Conservation (phyloP, 768 basidiomycete genomes). For the Rubroboletus pulcherrimus region DNA sequence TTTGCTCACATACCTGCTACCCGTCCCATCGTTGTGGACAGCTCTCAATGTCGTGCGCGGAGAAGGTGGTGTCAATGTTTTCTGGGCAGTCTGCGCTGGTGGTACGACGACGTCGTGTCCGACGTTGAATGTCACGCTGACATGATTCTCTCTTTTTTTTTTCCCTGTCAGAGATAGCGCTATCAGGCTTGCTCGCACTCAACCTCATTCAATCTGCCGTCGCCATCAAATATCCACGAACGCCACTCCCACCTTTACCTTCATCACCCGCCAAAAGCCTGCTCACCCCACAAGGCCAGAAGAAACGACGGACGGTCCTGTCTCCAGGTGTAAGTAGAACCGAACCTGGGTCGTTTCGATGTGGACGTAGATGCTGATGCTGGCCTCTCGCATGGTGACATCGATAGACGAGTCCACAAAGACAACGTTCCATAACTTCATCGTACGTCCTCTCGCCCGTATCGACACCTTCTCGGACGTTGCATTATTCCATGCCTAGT, state of each 20-base stretch:
- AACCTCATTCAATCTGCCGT: slow-evolving; percentile 35
- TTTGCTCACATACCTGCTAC: slow-evolving; percentile 37
- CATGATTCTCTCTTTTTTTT: not conserved
- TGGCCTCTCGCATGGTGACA: not conserved
- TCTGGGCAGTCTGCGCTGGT: slow-evolving; percentile 27
- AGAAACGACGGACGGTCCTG: slow-evolving; percentile 26
- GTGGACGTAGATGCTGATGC: not conserved
- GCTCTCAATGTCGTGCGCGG: slow-evolving; percentile 31
- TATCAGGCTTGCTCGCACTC: slow-evolving; percentile 30
- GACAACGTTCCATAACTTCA: slow-evolving; percentile 27
- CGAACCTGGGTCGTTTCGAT: not conserved
- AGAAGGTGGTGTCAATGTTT: not conserved
- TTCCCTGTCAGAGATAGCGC: slow-evolving; percentile 25
- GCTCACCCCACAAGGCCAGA: slow-evolving; percentile 24
- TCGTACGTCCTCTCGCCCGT: slow-evolving; percentile 29
- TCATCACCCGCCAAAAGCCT: slow-evolving; percentile 21
- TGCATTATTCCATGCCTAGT: slow-evolving; percentile 34
- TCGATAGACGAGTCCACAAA: slow-evolving; percentile 25
- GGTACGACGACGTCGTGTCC: slow-evolving; percentile 23
- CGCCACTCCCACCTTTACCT: slow-evolving; percentile 26
- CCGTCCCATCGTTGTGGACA: slow-evolving; percentile 36
- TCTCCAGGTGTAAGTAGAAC: slow-evolving; percentile 22
- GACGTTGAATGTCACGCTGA: not conserved
- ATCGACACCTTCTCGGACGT: slow-evolving; percentile 33
- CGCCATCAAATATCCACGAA: slow-evolving; percentile 36